Base-by-base conservation (phyloP, 2,329 filamentous ascomycete species). In the Aspergillus puulaauensis region DNA sequence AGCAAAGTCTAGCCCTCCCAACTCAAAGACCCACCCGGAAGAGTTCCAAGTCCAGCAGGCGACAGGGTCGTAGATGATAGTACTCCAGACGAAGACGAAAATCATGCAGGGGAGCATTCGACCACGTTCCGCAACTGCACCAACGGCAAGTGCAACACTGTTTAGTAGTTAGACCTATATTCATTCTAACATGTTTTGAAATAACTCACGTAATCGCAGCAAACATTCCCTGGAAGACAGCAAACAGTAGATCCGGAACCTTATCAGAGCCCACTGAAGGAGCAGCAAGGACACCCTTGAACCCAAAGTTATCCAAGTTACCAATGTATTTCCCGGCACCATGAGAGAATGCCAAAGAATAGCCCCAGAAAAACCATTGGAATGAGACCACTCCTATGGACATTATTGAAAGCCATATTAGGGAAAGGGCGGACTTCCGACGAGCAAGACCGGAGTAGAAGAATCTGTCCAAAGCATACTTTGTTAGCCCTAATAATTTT, bases 301-400 rank as follows among this genome's bases (percentile, higher is more conserved):
- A 88, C 44, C 89, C 91, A 70, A 96, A 86, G 78, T 96, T 93
- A 63, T 84, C 77, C 24, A 96, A 79, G 67, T 92, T 82, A 58
- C 91, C 91, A 61, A 96, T 90, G 73, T 86, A 96, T 43, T 80
- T 83, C 47, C 88, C 87, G 24, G 89, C 89, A 2, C 83, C 82
- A 75, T 93, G 90, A 15, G 90, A 95, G 73, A 93, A 95, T 48
- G 90, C 86, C 11, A 95, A 77, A 4, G 89, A 92, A 73, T 91
- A 96, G 48, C 91, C 91, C 91, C 91, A 96, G 80, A 96, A 93
- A 80, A 96, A 96, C 91, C 92, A 96, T 72, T 96, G 91, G 77
- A 96, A 96, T 50, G 86, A 88, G 60, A 92, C 86, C 63, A 96
- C 86, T 11, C 86, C 90, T 4, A 89, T 85, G 15, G 90, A 88